Base-by-base conservation (phyloP, 139 green algal species). In the Edaphochlamys debaryana region DNA sequence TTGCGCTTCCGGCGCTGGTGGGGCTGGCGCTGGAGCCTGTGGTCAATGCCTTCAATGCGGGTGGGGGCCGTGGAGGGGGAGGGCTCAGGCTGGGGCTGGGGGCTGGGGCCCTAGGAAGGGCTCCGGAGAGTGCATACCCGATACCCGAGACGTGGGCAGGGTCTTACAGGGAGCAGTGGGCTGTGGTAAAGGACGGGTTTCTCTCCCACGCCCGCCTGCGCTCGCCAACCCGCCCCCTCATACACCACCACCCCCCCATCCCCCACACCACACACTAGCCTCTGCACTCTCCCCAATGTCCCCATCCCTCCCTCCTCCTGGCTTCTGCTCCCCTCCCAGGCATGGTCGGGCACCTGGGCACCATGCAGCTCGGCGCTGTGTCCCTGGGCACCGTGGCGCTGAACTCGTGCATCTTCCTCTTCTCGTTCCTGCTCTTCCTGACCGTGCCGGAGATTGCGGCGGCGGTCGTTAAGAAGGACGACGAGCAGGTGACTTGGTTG, bases 341-440 rank as follows among this genome's bases (percentile, higher is more conserved):
- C 38, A 73, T 95, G 40, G 80, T 95, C 6, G 92, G 89, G 0
- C 86, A 90, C 41, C 45, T 95, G 38, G 92, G 92, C 30, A 93
- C 90, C 0, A 68, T 87, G 40, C 87, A 91, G 68, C 85, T 95
- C n/a, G 87, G 86, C 27, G 92, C 92, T 29, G 92, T 95, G 48
- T 91, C 87, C 25, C 68, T 95, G 2, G 91, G 82, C 41, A 90
- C 88, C n/a, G 66, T 93, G 0, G 70, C 87, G 0, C 85, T 91
- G 41, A 91, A 89, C 50, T 91, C 93, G 37, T 80, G 41, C 67
- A 92, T 82, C 8, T 92, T 93, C 42, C 83, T 94, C 11, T 95
- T 95, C 80, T 89, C 78, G 27, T 95, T 95, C 73, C 70, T 95
- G 67, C 80, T 93, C 11, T 93, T 94, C 67, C 86, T 94, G 9